Percentiles rank a stretch among this genome's conserved stretches.
These are phyloP conservation scores for Salix exigua DNA, from an alignment of 345 rosid genomes.

Conservation along the genomic window DNA sequence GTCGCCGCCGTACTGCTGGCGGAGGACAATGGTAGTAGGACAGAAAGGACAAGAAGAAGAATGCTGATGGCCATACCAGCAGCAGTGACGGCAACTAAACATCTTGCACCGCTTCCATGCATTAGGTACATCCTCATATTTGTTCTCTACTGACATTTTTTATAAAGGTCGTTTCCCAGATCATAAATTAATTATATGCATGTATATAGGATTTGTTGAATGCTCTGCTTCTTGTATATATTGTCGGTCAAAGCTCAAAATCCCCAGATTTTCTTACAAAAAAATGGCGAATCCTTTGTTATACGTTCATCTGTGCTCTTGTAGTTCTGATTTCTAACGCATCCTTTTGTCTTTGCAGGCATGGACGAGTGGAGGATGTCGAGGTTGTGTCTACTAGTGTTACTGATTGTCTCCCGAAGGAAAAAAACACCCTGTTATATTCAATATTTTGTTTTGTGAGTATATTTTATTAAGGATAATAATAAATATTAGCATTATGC, in stretches of 20 bases:
- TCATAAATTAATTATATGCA: not conserved
- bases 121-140: not conserved
- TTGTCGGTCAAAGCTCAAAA: not conserved
- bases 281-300: not conserved
- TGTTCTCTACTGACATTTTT: not conserved
- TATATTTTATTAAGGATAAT: too few species aligned
- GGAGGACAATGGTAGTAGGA: constrained; percentile 40
- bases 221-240: not conserved
- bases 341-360: not conserved
- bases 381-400: not conserved
- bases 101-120: not conserved
- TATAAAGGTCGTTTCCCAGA: too few species aligned
- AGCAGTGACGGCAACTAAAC: constrained; percentile 58
- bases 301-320: too few species aligned
- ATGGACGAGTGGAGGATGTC: not conserved
- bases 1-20: too few species aligned
- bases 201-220: not conserved
- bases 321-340: too few species aligned
- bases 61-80: constrained; percentile 50
- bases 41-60: constrained; percentile 38
- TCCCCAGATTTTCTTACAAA: too few species aligned
- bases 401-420: not conserved
- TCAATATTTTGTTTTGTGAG: not conserved
- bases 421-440: too few species aligned
- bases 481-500: too few species aligned